These are phyloP conservation scores for Medicago arabica DNA, from an alignment of 306 rosid species.

Conservation along the genomic window DNA sequence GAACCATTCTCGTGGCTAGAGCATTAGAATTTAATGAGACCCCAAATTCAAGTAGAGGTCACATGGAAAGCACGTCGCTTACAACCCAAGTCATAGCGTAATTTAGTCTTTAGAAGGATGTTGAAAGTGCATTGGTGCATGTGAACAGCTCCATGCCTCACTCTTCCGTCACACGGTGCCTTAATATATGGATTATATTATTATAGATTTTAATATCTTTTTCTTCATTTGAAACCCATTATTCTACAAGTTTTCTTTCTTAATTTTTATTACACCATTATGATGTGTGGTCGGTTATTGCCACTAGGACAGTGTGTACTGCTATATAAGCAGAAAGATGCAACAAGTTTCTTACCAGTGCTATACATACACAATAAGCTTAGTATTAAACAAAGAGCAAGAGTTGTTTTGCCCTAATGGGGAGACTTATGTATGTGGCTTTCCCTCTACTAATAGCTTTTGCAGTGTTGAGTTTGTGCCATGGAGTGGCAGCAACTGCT, in stretches of 20 bases:
- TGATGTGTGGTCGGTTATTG: conserved; percentile 40
- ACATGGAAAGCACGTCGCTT: conserved; percentile 60
- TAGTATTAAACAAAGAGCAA: conserved; percentile 21
- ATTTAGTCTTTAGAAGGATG: conserved; percentile 44
- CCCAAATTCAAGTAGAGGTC: conserved; percentile 46
- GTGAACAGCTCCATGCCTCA: conserved; percentile 56
- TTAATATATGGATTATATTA: conserved; percentile 42
- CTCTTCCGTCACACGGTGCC: conserved; percentile 56
- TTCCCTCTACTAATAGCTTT: conserved; percentile 44
- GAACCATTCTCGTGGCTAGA: conserved; percentile 31
- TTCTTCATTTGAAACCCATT: neutral
- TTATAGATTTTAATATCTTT: neutral
- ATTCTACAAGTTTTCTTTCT: neutral
- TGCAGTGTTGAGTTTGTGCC: conserved; percentile 45
- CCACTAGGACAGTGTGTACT: conserved; percentile 21
- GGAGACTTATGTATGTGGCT: conserved; percentile 28
- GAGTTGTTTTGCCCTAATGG: conserved; percentile 43
- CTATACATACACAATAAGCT: conserved; percentile 12
- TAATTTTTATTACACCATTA: conserved; percentile 19
- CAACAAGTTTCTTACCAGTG: conserved; percentile 17
- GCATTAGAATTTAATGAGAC: conserved; percentile 25
- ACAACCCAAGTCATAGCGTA: conserved; percentile 25
- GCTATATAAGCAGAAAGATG: conserved; percentile 39
- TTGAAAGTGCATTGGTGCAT: conserved; percentile 47
- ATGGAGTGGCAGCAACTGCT: conserved; percentile 17